These are phyloP conservation scores for Pseudogymnoascus pannorum DNA, from an alignment of 2,329 filamentous ascomycete species.

Conservation along the genomic window DNA sequence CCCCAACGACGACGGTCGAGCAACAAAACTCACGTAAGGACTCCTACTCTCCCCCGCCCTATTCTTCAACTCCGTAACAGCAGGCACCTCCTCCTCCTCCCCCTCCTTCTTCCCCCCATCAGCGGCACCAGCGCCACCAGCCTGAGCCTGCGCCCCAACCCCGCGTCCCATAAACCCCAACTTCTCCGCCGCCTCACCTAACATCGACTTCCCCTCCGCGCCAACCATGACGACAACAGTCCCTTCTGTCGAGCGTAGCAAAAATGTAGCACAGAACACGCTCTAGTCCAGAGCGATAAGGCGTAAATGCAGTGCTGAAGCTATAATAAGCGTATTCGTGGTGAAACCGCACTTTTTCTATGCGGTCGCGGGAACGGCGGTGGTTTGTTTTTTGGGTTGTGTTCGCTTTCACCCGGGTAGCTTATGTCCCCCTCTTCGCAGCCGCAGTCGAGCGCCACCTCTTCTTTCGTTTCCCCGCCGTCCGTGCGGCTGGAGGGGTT, in stretches of 20 bases:
- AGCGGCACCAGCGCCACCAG: background rate
- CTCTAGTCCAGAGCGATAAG: background rate
- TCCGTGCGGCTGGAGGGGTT: background rate
- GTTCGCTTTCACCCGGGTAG: background rate
- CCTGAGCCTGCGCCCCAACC: too few relatives aligned
- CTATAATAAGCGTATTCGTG: too few relatives aligned
- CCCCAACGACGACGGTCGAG: too few relatives aligned
- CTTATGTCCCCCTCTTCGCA: too few relatives aligned
- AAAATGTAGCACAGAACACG: too few relatives aligned
- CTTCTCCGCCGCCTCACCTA: conserved; percentile 21
- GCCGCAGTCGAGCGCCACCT: too few relatives aligned
- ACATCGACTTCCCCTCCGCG: background rate
- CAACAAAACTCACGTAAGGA: conserved; percentile 49
- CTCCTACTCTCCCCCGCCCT: conserved; percentile 54
- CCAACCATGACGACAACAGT: background rate
- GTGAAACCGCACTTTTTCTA: too few relatives aligned
- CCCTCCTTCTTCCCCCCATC: conserved; percentile 8
- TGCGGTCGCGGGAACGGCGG: too few relatives aligned
- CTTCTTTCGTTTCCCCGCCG: background rate
- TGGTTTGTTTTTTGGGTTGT: too few relatives aligned
- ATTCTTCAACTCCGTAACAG: conserved; percentile 38
- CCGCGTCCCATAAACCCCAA: conserved; percentile 19
- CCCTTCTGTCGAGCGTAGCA: too few relatives aligned
- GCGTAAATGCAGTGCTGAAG: too few relatives aligned
- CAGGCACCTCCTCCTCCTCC: conserved; percentile 14